Conservation (phyloP, 768 basidiomycete species). For the Kwoniella newhampshirensis region DNA sequence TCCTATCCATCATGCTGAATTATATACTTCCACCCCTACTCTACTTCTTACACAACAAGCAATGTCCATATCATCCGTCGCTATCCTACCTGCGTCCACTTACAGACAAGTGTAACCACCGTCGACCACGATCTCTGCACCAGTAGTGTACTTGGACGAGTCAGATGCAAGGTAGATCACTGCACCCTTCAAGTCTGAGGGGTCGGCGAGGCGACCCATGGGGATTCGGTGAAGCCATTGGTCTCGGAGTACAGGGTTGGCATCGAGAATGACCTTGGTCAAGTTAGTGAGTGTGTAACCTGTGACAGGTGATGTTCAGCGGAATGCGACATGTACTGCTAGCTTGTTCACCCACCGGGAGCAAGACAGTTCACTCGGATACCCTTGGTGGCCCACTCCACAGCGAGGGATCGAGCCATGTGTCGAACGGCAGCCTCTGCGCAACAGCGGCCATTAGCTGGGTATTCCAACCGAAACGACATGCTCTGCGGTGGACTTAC, state of each 20-base stretch:
- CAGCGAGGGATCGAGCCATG: slow-evolving; percentile 86
- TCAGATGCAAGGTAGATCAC: slow-evolving; percentile 88
- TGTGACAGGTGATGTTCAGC: slow-evolving; percentile 56
- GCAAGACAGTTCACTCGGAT: slow-evolving; percentile 75
- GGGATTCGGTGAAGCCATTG: slow-evolving; percentile 51
- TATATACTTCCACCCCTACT: background rate
- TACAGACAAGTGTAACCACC: slow-evolving; percentile 72
- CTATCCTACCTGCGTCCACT: background rate
- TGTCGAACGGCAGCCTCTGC: slow-evolving; percentile 70
- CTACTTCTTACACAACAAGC: too few species aligned
- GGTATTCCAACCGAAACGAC: background rate
- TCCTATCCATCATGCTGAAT: too few species aligned
- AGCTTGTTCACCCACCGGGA: slow-evolving; percentile 50
- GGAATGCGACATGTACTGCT: too few species aligned
- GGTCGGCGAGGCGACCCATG: slow-evolving; percentile 67
- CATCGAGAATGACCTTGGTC: slow-evolving; percentile 75
- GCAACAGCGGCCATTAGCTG: background rate
- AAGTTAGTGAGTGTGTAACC: slow-evolving; percentile 94
- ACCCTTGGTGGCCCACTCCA: slow-evolving; percentile 91
- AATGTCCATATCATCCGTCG: background rate
- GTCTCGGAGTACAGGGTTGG: slow-evolving; percentile 71
- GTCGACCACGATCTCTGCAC: slow-evolving; percentile 65
- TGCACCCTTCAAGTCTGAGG: slow-evolving; percentile 84
- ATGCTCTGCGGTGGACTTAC: slow-evolving; percentile 21
- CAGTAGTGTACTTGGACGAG: slow-evolving; percentile 86